Evolutionary conservation across 2,329 filamentous ascomycete species (phyloP).

Genomic region (Cladophialophora chaetospira): DNA sequence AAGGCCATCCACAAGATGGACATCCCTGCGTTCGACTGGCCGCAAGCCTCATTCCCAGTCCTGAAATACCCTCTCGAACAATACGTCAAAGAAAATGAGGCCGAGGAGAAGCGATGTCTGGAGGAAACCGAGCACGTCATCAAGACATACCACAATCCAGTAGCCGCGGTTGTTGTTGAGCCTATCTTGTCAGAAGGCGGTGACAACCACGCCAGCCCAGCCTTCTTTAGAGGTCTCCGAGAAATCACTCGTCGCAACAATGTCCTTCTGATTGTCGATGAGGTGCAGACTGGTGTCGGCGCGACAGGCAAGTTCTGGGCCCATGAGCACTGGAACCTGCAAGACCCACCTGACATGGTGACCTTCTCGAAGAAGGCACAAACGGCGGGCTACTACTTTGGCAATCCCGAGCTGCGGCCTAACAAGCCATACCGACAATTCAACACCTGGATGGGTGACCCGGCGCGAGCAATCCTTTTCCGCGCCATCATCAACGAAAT

Average conservation of each 20-base stretch:
- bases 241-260: conserved; percentile 72
- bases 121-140: conserved; percentile 82
- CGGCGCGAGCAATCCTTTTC: conserved; percentile 81
- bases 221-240: conserved; percentile 83
- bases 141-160: conserved; percentile 74
- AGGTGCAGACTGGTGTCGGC: conserved; percentile 91
- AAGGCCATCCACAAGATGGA: conserved; percentile 95
- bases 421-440: conserved; percentile 96
- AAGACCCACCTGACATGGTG: conserved; percentile 82
- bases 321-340: conserved; percentile 88
- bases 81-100: conserved; percentile 76
- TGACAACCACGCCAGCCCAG: conserved; percentile 87
- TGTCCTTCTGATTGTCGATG: conserved; percentile 76
- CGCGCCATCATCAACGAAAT: conserved; percentile 82
- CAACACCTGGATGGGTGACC: conserved; percentile 98
- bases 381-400: conserved; percentile 89
- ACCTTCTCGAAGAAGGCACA: conserved; percentile 96
- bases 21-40: conserved; percentile 94
- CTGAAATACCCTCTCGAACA: conserved; percentile 86
- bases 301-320: conserved; percentile 96
- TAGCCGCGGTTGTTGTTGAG: conserved; percentile 81
- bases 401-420: conserved; percentile 74
- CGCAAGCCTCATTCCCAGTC: conserved; percentile 80
- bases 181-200: conserved; percentile 92
- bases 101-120: conserved; percentile 77